phyloP scores from a whole-genome alignment of 208 protist genomes.

The Leishmania amazonensis region DNA sequence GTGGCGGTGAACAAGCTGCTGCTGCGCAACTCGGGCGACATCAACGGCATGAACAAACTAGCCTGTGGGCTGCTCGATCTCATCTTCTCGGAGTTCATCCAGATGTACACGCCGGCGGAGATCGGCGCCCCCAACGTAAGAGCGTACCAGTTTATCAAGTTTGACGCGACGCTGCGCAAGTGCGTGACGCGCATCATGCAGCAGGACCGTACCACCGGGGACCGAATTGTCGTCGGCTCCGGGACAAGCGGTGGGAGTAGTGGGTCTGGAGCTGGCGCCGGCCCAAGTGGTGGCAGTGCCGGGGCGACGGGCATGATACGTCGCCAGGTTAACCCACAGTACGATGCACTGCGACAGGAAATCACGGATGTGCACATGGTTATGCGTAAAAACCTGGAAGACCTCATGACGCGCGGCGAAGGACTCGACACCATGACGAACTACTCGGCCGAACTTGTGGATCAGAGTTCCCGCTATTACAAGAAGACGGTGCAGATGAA shows the following conservation, averaged over 20 bases:
- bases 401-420: conserved; percentile 90
- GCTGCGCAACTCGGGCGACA: conserved; percentile 77
- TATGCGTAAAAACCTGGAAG: conserved; percentile 91
- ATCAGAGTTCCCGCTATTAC: conserved; percentile 86
- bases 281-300: conserved; percentile 18
- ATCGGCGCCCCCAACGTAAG: conserved; percentile 57
- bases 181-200: conserved; percentile 72
- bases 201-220: conserved; percentile 57
- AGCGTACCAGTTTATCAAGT: conserved; percentile 91
- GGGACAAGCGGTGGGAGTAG: background rate
- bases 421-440: conserved; percentile 90
- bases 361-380: conserved; percentile 91
- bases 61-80: conserved; percentile 83
- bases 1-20: conserved; percentile 91
- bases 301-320: conserved; percentile 37
- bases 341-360: conserved; percentile 80
- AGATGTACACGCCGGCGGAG: conserved; percentile 55
- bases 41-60: conserved; percentile 73
- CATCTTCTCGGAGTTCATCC: conserved; percentile 82
- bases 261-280: conserved; percentile 16
- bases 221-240: conserved; percentile 44
- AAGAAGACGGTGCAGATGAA: conserved; percentile 90
- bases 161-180: conserved; percentile 81
- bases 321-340: conserved; percentile 73
- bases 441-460: conserved; percentile 80